Base-by-base conservation (phyloP, 176 grass and related monocot genomes). In the Pharus latifolius region DNA sequence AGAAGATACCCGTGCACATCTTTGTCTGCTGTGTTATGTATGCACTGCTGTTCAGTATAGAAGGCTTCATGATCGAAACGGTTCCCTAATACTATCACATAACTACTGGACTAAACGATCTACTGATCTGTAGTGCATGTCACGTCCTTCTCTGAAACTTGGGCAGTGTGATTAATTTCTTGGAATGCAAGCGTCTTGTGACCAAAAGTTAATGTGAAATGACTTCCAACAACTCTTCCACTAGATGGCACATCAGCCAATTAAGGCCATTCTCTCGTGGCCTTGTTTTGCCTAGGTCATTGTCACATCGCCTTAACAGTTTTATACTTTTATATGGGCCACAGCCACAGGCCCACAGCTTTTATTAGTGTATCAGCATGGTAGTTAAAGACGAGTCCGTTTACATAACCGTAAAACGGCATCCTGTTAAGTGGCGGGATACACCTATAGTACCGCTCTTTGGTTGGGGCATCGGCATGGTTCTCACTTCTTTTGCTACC, bases 171-270 rank as follows among this genome's bases (percentile, higher is more conserved):
- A 22, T 48, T 68, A 38, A 17, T 79, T 68, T 54, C 69, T 51
- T 79, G 69, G 69, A 79, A 68, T 74, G 53, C 75, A 79, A 73
- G 69, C 74, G 20, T 73, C 42, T 19, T 20, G 43, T 33, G 33
- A 43, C 52, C 17, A 41, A 66, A 75, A 41, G 73, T 65, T 72
- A 73, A 42, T 4, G 49, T 22, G 59, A 43, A 58, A 66, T 51
- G 67, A 52, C 52, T 50, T 46, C 76, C 75, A 67, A 37, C 74
- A 22, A 54, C 69, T 79, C 52, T 84, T 68, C 73, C 69, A 25
- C 76, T 73, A 43, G 68, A 73, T 56, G 65, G 72, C 80, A 54
- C 72, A n/a, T 49, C 56, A 16, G 63, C 45, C 47, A 13, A 67
- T 67, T 56, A n/a, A n/a, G 24, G 42, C 43, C 74, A 31, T 41